Conservation (phyloP, 805 yeast genomes). For the Spathaspora passalidarum region DNA sequence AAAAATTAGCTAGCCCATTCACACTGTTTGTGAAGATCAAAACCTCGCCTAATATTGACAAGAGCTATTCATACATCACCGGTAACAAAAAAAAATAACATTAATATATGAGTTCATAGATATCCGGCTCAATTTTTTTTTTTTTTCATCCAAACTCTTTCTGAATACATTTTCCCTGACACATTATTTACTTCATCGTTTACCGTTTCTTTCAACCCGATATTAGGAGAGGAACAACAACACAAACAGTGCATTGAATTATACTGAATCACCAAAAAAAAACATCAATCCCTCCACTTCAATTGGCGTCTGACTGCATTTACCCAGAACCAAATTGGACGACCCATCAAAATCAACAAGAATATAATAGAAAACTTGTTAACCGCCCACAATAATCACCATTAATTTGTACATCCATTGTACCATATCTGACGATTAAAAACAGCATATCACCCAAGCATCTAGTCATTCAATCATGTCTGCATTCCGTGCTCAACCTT, state of each 20-base stretch:
- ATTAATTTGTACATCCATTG: too few species aligned
- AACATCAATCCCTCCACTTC: too few species aligned
- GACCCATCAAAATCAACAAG: not conserved
- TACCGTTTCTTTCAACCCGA: not conserved
- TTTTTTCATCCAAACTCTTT: not conserved
- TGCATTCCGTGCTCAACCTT: constrained; percentile 42
- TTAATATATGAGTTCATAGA: not conserved
- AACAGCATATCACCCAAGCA: not conserved
- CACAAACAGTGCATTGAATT: not conserved
- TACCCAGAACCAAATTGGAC: not conserved
- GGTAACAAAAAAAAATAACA: not conserved
- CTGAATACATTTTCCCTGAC: not conserved
- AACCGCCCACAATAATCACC: not conserved
- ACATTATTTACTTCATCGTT: not conserved
- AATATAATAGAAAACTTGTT: not conserved
- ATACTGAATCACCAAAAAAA: not conserved
- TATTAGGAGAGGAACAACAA: not conserved
- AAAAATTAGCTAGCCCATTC: not conserved
- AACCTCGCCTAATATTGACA: not conserved
- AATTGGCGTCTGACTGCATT: not conserved
- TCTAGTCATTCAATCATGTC: constrained; percentile 16
- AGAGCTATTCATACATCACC: not conserved
- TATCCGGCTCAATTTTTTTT: not conserved
- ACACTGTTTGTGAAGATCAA: not conserved
- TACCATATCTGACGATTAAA: not conserved